A percentile compares a stretch with the other conserved stretches of the same genome.
Conservation (phyloP, 1,139 yeast species). For the Suzukiozyma palmioleophila region DNA sequence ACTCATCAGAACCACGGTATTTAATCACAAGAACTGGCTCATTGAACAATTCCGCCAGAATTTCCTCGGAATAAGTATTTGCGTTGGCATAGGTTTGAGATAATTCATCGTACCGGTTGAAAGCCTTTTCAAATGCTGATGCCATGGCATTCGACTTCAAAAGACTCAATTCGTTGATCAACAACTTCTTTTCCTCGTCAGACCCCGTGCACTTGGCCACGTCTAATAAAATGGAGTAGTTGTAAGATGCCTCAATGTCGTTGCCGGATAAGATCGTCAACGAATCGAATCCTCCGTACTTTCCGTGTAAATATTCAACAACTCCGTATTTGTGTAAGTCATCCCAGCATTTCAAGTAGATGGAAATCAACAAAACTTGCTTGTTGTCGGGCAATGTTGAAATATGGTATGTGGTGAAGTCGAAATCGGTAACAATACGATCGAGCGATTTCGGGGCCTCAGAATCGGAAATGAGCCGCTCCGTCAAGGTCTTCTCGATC, state of each 20-base stretch:
- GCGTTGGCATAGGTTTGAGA: conserved; percentile 48
- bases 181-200: conserved; percentile 43
- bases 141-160: conserved; percentile 86
- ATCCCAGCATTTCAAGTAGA: conserved; percentile 71
- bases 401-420: conserved; percentile 89
- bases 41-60: conserved; percentile 43
- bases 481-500: conserved; percentile 40
- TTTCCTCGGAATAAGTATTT: conserved; percentile 47
- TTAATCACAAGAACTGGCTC: conserved; percentile 69
- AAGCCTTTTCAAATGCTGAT: conserved; percentile 88
- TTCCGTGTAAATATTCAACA: conserved; percentile 35
- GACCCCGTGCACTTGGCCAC: conserved; percentile 38
- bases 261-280: conserved; percentile 22
- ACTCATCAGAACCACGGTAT: conserved; percentile 85
- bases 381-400: conserved; percentile 71
- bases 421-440: conserved; percentile 90
- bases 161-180: conserved; percentile 64
- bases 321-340: conserved; percentile 71
- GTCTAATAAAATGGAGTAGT: conserved; percentile 73
- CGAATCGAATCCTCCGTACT: conserved; percentile 32
- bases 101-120: conserved; percentile 69
- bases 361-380: conserved; percentile 60
- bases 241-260: conserved; percentile 70
- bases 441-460: conserved; percentile 59
- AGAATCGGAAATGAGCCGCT: conserved; percentile 27